These are phyloP conservation scores for Plantago rigida DNA, from an alignment of 305 asterid species.

Conservation along the genomic window DNA sequence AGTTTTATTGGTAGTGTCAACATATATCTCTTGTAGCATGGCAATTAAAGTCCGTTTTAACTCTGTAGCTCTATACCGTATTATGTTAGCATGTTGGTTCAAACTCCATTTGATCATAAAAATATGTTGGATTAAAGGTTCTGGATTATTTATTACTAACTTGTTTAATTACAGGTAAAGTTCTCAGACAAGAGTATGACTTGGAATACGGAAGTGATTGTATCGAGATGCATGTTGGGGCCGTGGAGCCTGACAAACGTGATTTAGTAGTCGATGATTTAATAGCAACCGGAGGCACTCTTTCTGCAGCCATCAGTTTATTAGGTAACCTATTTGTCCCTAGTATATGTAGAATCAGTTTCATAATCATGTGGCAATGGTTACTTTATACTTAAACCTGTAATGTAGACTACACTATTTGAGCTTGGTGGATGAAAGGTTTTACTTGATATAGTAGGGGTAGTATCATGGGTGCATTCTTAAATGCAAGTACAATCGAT, in stretches of 20 bases:
- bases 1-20: too few relatives aligned
- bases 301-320: constrained; percentile 66
- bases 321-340: constrained; percentile 37
- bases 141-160: background rate
- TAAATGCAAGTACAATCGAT: too few relatives aligned
- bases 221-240: constrained; percentile 78
- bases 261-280: constrained; percentile 76
- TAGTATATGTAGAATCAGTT: background rate
- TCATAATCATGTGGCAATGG: background rate
- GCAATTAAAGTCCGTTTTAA: too few relatives aligned
- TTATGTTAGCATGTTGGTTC: background rate
- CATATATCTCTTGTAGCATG: too few relatives aligned
- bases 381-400: background rate
- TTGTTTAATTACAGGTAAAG: constrained; percentile 43
- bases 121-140: background rate
- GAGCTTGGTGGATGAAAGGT: too few relatives aligned
- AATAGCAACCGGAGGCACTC: constrained; percentile 84
- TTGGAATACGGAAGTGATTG: constrained; percentile 85
- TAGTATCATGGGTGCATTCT: too few relatives aligned
- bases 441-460: too few relatives aligned
- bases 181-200: constrained; percentile 61
- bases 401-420: too few relatives aligned
- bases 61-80: background rate
- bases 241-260: constrained; percentile 58
- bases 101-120: background rate